Percentiles rank a stretch among this genome's conserved stretches.
Evolutionary conservation across 208 protist species (phyloP).

Genomic region (Crithidia sp.): DNA sequence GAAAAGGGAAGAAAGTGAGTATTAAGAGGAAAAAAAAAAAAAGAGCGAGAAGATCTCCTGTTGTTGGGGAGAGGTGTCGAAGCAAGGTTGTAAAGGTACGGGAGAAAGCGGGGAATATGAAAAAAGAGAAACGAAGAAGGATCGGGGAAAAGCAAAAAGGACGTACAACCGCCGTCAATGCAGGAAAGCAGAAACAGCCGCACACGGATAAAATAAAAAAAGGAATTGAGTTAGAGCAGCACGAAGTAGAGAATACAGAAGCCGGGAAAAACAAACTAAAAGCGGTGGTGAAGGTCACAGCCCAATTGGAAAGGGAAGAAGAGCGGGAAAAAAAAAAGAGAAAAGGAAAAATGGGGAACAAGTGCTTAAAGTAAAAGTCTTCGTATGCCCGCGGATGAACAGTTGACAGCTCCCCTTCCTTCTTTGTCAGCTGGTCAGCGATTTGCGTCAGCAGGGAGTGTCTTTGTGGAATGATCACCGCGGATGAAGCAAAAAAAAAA

Average conservation of each 20-base stretch:
- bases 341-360: not conserved
- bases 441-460: too few relatives aligned
- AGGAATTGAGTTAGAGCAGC: not conserved
- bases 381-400: too few relatives aligned
- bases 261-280: not conserved
- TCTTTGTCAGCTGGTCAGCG: too few relatives aligned
- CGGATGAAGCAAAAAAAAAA: too few relatives aligned
- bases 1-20: not conserved
- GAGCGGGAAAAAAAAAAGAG: not conserved
- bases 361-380: not conserved
- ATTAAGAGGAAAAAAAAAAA: slow-evolving; percentile 7
- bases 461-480: too few relatives aligned
- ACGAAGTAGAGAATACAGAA: not conserved
- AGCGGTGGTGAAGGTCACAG: too few relatives aligned
- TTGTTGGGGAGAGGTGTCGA: not conserved
- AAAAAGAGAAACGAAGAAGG: not conserved
- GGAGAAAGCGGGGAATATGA: too few relatives aligned
- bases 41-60: not conserved
- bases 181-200: too few relatives aligned
- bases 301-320: not conserved
- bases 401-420: too few relatives aligned
- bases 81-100: too few relatives aligned
- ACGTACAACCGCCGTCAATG: too few relatives aligned
- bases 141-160: not conserved
- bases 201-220: not conserved